Percentiles rank a stretch among this genome's conserved stretches.
phyloP scores from a whole-genome alignment of 257 asterid species.

The Solanum chiquidenum region DNA sequence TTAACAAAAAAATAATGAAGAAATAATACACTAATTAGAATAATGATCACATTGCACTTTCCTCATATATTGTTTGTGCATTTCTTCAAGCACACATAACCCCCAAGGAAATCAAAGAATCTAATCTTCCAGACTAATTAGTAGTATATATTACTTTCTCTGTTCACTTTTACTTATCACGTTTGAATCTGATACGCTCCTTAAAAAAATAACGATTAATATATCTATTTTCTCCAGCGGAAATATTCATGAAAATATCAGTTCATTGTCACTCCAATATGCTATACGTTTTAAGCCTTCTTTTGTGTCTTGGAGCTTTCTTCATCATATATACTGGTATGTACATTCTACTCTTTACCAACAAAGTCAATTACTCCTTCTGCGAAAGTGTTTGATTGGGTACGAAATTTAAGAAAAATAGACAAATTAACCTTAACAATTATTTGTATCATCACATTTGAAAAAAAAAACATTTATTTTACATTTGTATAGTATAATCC shows the following conservation, averaged over 20 bases:
- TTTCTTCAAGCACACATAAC: slow-evolving; percentile 48
- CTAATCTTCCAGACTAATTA: slow-evolving; percentile 8
- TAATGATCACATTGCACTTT: background rate
- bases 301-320: slow-evolving; percentile 22
- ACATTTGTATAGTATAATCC: too few relatives aligned
- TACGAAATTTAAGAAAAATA: background rate
- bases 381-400: background rate
- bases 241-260: slow-evolving; percentile 6
- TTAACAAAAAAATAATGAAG: too few relatives aligned
- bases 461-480: too few relatives aligned
- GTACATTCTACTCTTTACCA: background rate
- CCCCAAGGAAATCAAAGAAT: slow-evolving; percentile 32
- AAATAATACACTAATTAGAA: too few relatives aligned
- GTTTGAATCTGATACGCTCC: too few relatives aligned
- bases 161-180: too few relatives aligned
- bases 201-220: too few relatives aligned
- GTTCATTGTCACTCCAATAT: background rate
- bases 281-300: slow-evolving; percentile 16
- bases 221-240: too few relatives aligned
- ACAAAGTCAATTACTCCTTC: background rate
- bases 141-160: too few relatives aligned
- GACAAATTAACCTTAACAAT: background rate
- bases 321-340: slow-evolving; percentile 32
- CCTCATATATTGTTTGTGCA: slow-evolving; percentile 10
- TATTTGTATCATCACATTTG: too few relatives aligned